A percentile compares a stretch with the other conserved stretches of the same genome.
Evolutionary conservation across 2,329 filamentous ascomycete species (phyloP).

Genomic region (Pleurostoma richardsiae): DNA sequence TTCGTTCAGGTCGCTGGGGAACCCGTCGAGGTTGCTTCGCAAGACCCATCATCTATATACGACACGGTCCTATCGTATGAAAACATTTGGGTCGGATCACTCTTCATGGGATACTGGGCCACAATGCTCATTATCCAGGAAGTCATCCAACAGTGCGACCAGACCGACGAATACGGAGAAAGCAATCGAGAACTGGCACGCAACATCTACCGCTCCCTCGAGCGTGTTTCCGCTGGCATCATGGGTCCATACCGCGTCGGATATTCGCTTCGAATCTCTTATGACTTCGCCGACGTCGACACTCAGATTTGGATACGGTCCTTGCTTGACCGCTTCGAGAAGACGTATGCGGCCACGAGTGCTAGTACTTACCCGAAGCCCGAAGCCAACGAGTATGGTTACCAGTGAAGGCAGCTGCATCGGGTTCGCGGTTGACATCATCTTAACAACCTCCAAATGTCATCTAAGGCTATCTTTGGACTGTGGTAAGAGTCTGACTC

Average conservation of each 20-base stretch:
- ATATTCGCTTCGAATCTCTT: constrained; percentile 29
- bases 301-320: constrained; percentile 26
- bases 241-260: constrained; percentile 33
- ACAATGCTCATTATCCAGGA: constrained; percentile 33
- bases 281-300: constrained; percentile 28
- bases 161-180: constrained; percentile 17
- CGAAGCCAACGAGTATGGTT: too few species aligned
- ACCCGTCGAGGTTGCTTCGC: constrained; percentile 19
- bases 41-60: constrained; percentile 24
- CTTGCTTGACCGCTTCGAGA: constrained; percentile 22
- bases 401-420: too few species aligned
- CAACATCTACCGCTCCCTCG: constrained; percentile 30
- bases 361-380: neutral
- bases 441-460: too few species aligned
- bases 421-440: too few species aligned
- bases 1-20: constrained; percentile 16
- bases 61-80: constrained; percentile 23
- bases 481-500: too few species aligned
- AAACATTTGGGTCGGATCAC: constrained; percentile 24
- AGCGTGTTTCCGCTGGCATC: constrained; percentile 26
- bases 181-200: constrained; percentile 19
- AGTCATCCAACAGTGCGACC: constrained; percentile 24
- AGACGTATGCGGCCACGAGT: constrained; percentile 25
- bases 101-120: constrained; percentile 31
- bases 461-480: too few species aligned